Evolutionary conservation across 139 green algal genomes (phyloP).

Genomic region (Micractinium conductrix): DNA sequence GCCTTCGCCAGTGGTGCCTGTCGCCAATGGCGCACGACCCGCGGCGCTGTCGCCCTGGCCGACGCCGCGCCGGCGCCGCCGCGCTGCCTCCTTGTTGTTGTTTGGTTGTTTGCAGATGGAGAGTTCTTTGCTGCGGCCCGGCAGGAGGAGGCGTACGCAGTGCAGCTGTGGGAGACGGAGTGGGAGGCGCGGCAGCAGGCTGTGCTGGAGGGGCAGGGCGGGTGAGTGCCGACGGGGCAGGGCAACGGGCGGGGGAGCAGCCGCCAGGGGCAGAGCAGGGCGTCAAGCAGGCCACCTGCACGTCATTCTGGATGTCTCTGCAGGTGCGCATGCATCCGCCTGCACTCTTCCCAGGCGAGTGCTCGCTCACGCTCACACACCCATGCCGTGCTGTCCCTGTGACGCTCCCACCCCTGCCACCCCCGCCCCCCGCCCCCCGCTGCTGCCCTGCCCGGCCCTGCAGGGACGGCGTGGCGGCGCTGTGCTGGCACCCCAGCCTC

Average conservation of each 20-base stretch:
- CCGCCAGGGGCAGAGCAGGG: too few species aligned
- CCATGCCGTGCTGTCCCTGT: not conserved
- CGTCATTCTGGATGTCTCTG: not conserved
- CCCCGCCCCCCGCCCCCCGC: not conserved
- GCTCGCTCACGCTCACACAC: not conserved
- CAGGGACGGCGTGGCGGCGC: constrained; percentile 62
- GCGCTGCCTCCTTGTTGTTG: too few species aligned
- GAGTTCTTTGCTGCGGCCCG: constrained; percentile 8
- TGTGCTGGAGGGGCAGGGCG: constrained; percentile 19
- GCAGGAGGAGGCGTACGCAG: not conserved
- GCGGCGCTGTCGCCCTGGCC: too few species aligned
- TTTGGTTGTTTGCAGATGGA: not conserved
- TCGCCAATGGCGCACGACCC: too few species aligned
- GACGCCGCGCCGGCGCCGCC: not conserved
- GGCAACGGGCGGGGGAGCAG: too few species aligned
- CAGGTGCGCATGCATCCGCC: not conserved
- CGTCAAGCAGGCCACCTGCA: too few species aligned
- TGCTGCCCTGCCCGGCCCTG: not conserved
- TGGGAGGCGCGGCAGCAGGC: not conserved
- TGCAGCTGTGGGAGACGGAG: constrained; percentile 10
- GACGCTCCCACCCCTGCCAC: too few species aligned
- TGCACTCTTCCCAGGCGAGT: not conserved
- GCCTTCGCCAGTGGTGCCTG: too few species aligned
- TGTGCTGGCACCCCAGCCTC: constrained; percentile 84
- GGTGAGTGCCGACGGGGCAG: not conserved